phyloP scores from a whole-genome alignment of 192 early-diverging fungal genomes.

The Coemansia sp. region DNA sequence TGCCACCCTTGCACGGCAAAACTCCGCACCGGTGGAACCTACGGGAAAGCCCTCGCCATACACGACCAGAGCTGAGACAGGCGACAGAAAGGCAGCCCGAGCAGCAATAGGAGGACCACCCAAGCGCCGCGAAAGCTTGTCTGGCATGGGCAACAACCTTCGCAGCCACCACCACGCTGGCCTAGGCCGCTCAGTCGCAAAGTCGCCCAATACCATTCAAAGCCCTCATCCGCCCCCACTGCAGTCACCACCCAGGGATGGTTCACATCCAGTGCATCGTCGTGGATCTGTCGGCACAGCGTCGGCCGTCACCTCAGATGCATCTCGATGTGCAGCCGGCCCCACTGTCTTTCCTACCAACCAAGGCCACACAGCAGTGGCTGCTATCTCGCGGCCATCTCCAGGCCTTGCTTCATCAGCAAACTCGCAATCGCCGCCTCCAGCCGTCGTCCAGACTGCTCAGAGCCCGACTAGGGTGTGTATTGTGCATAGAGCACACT shows the following conservation, averaged over 20 bases:
- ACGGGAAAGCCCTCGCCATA: slow-evolving; percentile 22
- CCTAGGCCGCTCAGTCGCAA: slow-evolving; percentile 31
- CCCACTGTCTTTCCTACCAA: slow-evolving; percentile 32
- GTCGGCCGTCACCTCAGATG: slow-evolving; percentile 13
- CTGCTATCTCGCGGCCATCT: not conserved
- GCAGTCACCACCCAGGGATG: not conserved
- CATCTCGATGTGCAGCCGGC: slow-evolving; percentile 2
- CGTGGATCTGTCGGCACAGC: slow-evolving; percentile 25
- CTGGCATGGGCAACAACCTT: slow-evolving; percentile 48
- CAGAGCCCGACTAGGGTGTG: slow-evolving; percentile 6
- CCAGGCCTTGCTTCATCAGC: not conserved
- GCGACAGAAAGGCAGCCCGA: not conserved
- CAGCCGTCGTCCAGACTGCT: not conserved
- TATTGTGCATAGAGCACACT: slow-evolving; percentile 6
- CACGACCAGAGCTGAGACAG: slow-evolving; percentile 5
- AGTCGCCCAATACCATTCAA: not conserved
- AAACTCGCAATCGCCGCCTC: not conserved
- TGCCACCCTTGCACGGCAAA: not conserved
- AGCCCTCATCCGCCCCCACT: not conserved
- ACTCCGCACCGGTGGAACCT: not conserved
- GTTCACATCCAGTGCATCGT: slow-evolving; percentile 2
- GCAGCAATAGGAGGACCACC: slow-evolving; percentile 36
- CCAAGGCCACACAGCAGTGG: not conserved
- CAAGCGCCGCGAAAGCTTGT: slow-evolving; percentile 45
- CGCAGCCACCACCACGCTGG: slow-evolving; percentile 30